Conservation (phyloP, 75 land plant genomes). For the Isoetes taiwanensis region DNA sequence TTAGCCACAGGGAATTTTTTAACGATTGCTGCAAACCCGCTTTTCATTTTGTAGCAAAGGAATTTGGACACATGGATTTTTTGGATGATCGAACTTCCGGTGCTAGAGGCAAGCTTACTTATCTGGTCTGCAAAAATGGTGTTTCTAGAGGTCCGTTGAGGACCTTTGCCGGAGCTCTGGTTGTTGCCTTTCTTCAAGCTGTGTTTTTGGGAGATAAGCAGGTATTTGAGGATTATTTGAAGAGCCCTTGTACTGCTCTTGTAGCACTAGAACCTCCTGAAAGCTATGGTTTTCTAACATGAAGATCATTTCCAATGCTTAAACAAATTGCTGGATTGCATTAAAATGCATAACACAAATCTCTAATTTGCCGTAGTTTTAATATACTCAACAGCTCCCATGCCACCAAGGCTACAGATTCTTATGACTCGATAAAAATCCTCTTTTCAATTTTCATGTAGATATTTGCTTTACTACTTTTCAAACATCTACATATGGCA, state of each 20-base stretch:
- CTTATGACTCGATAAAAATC: too few species aligned
- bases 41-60: conserved; percentile 50
- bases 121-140: conserved; percentile 57
- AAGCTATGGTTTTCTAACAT: too few species aligned
- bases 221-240: conserved; percentile 17
- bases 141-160: conserved; percentile 52
- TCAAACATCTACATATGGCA: too few species aligned
- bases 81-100: conserved; percentile 32
- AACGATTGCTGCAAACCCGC: conserved; percentile 39
- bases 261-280: conserved; percentile 33
- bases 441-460: too few species aligned
- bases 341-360: too few species aligned
- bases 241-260: conserved; percentile 25
- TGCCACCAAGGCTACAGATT: too few species aligned
- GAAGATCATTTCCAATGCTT: too few species aligned
- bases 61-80: conserved; percentile 81
- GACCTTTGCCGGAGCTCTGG: conserved; percentile 51
- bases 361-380: too few species aligned
- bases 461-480: too few species aligned
- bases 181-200: conserved; percentile 62
- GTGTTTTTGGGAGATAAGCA: conserved; percentile 18
- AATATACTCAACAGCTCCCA: too few species aligned
- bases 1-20: conserved; percentile 69
- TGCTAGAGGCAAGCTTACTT: conserved; percentile 13
- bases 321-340: too few species aligned